Evolutionary conservation across 192 early-diverging fungal genomes (phyloP).

Genomic region (Umbelopsis vinacea): DNA sequence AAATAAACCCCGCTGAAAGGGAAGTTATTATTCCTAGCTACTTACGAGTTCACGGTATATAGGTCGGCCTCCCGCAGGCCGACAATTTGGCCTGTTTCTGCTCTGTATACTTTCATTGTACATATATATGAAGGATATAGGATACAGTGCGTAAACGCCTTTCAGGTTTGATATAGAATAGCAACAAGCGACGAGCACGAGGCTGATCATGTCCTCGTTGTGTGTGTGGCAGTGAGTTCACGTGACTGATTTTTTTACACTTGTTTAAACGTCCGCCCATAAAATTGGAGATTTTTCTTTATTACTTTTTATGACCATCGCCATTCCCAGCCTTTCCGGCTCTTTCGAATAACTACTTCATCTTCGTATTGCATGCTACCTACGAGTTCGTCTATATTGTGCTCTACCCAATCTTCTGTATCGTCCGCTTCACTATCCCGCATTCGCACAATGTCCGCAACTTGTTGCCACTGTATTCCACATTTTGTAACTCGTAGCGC

Average conservation of each 20-base stretch:
- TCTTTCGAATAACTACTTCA: constrained; percentile 6
- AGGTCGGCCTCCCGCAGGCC: constrained; percentile 19
- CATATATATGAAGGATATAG: constrained; percentile 9
- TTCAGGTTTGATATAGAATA: not conserved
- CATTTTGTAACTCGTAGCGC: constrained; percentile 10
- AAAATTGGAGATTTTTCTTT: not conserved
- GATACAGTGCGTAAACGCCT: not conserved
- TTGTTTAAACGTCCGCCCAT: not conserved
- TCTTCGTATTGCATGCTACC: constrained; percentile 14
- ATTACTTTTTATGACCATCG: not conserved
- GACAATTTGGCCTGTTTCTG: constrained; percentile 56
- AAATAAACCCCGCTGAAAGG: not conserved
- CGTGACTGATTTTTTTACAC: not conserved
- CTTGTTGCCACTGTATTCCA: constrained; percentile 1
- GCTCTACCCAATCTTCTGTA: not conserved
- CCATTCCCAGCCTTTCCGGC: constrained; percentile 11
- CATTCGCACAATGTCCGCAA: constrained; percentile 6
- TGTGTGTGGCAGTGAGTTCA: not conserved
- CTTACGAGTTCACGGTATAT: constrained; percentile 22
- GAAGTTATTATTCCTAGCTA: not conserved
- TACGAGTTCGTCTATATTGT: constrained; percentile 2
- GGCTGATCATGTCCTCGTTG: constrained; percentile 5
- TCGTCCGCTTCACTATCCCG: not conserved
- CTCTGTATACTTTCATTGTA: constrained; percentile 58
- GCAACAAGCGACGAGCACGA: constrained; percentile 8